phyloP scores from a whole-genome alignment of 2,329 filamentous ascomycete species.

The Aspergillus arachidicola region DNA sequence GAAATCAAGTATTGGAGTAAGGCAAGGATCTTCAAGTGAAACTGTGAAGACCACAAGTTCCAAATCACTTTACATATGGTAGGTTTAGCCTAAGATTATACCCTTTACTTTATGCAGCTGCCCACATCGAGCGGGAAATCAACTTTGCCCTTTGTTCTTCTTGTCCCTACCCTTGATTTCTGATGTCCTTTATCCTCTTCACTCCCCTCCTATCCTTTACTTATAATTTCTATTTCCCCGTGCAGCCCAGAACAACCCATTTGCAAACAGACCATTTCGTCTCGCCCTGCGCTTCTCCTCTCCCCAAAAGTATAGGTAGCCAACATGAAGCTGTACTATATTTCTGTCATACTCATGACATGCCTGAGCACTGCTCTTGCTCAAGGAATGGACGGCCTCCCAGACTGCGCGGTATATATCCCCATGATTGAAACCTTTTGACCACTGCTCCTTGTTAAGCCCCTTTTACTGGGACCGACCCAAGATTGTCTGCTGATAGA shows the following conservation, averaged over 20 bases:
- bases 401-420: conserved; percentile 58
- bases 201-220: background rate
- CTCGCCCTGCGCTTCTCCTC: no score
- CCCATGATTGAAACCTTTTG: background rate
- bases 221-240: background rate
- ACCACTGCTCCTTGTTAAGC: background rate
- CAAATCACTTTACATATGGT: background rate
- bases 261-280: background rate
- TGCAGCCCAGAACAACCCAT: background rate
- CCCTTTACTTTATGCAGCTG: background rate
- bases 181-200: background rate
- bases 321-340: conserved; percentile 54
- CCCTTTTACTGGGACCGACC: background rate
- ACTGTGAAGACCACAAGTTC: background rate
- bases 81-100: background rate
- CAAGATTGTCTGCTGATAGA: conserved; percentile 5
- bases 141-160: background rate
- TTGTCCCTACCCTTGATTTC: background rate
- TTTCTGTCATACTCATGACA: conserved; percentile 57
- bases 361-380: conserved; percentile 52
- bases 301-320: background rate
- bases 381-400: conserved; percentile 51
- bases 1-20: background rate
- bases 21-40: background rate
- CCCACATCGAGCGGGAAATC: background rate